Conservation (phyloP, 495 filamentous ascomycete species). For the Annulohypoxylon stygium region DNA sequence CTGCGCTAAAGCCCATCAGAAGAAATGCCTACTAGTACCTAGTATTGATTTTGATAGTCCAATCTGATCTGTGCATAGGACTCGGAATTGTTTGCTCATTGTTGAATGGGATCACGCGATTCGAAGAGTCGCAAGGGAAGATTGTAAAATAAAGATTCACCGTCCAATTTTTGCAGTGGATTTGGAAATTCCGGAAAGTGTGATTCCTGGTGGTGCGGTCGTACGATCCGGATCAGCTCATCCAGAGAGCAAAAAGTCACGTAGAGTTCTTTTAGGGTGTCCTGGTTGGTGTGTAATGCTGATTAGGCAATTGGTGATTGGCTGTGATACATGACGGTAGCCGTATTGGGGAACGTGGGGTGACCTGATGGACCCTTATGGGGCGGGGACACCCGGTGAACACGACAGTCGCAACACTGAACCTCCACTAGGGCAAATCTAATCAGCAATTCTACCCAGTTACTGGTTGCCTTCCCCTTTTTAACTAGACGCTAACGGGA, state of each 20-base stretch:
- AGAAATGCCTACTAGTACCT: neutral
- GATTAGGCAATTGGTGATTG: constrained; percentile 30
- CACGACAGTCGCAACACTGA: constrained; percentile 33
- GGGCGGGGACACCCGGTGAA: constrained; percentile 41
- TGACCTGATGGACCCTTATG: constrained; percentile 37
- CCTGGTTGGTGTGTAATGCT: constrained; percentile 38
- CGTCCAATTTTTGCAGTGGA: constrained; percentile 14
- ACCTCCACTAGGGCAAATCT: neutral
- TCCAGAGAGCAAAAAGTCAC: constrained; percentile 31
- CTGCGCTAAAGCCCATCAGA: constrained; percentile 2
- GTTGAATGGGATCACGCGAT: constrained; percentile 23
- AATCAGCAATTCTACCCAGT: constrained; percentile 8
- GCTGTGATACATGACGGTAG: constrained; percentile 5
- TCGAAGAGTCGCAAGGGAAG: neutral
- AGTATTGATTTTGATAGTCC: neutral
- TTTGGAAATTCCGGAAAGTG: constrained; percentile 34
- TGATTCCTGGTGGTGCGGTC: constrained; percentile 40
- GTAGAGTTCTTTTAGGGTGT: constrained; percentile 30
- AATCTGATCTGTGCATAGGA: constrained; percentile 5
- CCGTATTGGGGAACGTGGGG: constrained; percentile 33
- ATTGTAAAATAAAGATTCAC: constrained; percentile 19
- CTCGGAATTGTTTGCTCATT: constrained; percentile 33
- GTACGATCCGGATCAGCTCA: constrained; percentile 48
- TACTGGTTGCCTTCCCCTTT: constrained; percentile 26
- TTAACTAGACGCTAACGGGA: constrained; percentile 14